Conservation (phyloP, 768 basidiomycete genomes). For the Cystobasidium onofrii region DNA sequence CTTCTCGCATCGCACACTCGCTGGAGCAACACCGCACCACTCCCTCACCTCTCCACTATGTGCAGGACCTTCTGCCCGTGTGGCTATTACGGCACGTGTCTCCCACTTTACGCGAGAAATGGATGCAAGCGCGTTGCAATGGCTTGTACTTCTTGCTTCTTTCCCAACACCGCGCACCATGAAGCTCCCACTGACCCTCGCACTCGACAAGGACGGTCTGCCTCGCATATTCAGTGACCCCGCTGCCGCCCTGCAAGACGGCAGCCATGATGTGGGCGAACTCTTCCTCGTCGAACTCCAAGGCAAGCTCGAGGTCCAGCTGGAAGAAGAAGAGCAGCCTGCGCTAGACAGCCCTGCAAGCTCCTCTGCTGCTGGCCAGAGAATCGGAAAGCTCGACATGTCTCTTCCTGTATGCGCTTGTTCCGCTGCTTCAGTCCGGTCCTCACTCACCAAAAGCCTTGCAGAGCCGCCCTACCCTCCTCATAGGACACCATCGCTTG, state of each 20-base stretch:
- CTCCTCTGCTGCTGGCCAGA: constrained; percentile 30
- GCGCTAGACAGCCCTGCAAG: neutral
- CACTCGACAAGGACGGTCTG: neutral
- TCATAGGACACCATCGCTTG: constrained; percentile 41
- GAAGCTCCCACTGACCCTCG: neutral
- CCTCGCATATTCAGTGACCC: neutral
- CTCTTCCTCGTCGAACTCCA: constrained; percentile 41
- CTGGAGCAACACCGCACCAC: too few relatives aligned
- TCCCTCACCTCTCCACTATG: too few relatives aligned
- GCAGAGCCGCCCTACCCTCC: constrained; percentile 38
- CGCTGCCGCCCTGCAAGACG: neutral
- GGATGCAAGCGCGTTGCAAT: too few relatives aligned
- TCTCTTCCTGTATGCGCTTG: constrained; percentile 33
- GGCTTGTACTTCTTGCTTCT: too few relatives aligned
- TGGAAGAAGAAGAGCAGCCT: neutral
- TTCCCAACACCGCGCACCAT: too few relatives aligned
- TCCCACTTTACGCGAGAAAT: too few relatives aligned
- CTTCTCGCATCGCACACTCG: too few relatives aligned
- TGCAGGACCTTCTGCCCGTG: too few relatives aligned
- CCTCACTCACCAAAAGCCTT: neutral
- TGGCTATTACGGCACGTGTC: too few relatives aligned
- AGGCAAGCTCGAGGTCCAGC: constrained; percentile 36
- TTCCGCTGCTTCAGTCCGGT: neutral
- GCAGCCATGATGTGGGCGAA: constrained; percentile 13
- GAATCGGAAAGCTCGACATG: constrained; percentile 40